Percentiles rank a stretch among this genome's conserved stretches.
phyloP scores from a whole-genome alignment of 2,329 filamentous ascomycete genomes.

The Penicillium sp. region DNA sequence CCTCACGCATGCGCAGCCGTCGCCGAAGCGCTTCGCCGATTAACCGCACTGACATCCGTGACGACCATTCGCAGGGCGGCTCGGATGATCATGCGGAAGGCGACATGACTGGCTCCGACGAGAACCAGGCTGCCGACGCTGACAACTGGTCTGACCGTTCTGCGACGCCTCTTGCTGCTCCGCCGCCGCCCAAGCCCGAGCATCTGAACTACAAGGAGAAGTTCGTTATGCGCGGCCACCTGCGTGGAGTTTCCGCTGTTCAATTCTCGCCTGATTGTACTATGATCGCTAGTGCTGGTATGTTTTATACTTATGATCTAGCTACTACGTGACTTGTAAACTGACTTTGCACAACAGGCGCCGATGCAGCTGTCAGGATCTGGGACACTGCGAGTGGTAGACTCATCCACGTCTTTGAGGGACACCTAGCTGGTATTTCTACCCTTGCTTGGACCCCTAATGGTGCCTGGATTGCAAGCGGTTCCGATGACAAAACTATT shows the following conservation, averaged over 20 bases:
- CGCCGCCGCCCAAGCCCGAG: constrained; percentile 51
- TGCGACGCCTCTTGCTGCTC: constrained; percentile 39
- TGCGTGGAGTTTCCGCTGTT: constrained; percentile 75
- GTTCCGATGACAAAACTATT: constrained; percentile 94
- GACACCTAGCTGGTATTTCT: constrained; percentile 88
- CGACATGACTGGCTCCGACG: constrained; percentile 15
- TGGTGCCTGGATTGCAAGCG: constrained; percentile 80
- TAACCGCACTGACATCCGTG: constrained; percentile 15
- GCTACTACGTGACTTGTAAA: not conserved
- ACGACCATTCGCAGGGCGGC: constrained; percentile 7
- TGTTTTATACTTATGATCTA: constrained; percentile 20
- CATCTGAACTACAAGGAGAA: constrained; percentile 66
- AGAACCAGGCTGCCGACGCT: constrained; percentile 9
- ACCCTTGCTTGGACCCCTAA: constrained; percentile 94
- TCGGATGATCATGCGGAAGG: constrained; percentile 23
- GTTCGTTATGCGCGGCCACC: constrained; percentile 73
- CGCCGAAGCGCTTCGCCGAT: constrained; percentile 25
- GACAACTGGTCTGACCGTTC: constrained; percentile 31
- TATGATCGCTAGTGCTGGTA: constrained; percentile 83
- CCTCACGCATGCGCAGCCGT: constrained; percentile 25
- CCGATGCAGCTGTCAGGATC: constrained; percentile 86
- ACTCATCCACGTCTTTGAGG: constrained; percentile 84
- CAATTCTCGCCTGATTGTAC: constrained; percentile 87
- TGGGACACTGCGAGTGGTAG: constrained; percentile 78
- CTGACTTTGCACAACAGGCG: constrained; percentile 48